Evolutionary conservation across 2,329 filamentous ascomycete genomes (phyloP).

Genomic region (Calonectria pteridis): DNA sequence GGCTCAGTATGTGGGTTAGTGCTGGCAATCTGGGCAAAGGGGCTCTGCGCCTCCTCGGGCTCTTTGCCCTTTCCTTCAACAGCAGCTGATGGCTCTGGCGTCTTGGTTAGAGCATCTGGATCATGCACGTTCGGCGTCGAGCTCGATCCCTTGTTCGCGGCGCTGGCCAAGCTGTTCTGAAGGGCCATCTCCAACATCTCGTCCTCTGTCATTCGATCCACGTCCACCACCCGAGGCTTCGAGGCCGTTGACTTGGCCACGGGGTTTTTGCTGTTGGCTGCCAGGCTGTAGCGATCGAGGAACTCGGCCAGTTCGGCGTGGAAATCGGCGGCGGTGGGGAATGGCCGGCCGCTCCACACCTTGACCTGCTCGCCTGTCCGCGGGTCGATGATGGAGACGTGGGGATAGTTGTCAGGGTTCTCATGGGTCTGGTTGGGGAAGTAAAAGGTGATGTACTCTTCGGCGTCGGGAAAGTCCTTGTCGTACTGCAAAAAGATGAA

Average conservation of each 20-base stretch:
- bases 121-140: slow-evolving; percentile 74
- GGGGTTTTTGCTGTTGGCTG: slow-evolving; percentile 90
- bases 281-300: slow-evolving; percentile 94
- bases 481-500: slow-evolving; percentile 97
- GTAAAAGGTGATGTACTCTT: slow-evolving; percentile 91
- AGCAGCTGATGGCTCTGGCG: slow-evolving; percentile 57
- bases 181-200: slow-evolving; percentile 97
- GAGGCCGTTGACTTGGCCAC: slow-evolving; percentile 78
- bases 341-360: slow-evolving; percentile 89
- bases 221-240: slow-evolving; percentile 75
- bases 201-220: slow-evolving; percentile 93
- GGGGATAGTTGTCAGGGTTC: slow-evolving; percentile 90
- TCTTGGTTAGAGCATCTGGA: slow-evolving; percentile 89
- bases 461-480: slow-evolving; percentile 83
- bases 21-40: slow-evolving; percentile 79
- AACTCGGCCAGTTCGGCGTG: slow-evolving; percentile 94
- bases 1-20: slow-evolving; percentile 84
- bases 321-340: slow-evolving; percentile 82
- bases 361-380: slow-evolving; percentile 98
- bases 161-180: slow-evolving; percentile 82
- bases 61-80: slow-evolving; percentile 69
- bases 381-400: slow-evolving; percentile 95
- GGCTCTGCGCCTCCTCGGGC: slow-evolving; percentile 49
- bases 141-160: slow-evolving; percentile 49
- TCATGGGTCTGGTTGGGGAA: slow-evolving; percentile 79